Evolutionary conservation across 2,329 filamentous ascomycete species (phyloP).

Genomic region (Cladosporium velox): DNA sequence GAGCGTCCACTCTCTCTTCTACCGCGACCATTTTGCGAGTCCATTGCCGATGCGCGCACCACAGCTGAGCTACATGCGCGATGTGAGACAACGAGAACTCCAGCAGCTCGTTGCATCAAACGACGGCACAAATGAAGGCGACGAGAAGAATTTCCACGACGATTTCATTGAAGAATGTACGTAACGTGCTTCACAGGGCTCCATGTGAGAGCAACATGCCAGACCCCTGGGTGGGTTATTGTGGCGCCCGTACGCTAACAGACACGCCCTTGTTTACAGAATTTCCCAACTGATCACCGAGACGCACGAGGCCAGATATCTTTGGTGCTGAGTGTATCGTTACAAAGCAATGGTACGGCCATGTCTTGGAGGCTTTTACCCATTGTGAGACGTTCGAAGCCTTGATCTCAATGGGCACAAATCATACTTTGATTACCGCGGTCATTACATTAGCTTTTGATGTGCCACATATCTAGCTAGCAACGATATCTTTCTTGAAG

Average conservation of each 20-base stretch:
- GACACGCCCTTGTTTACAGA: too few species aligned
- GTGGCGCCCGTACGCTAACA: too few species aligned
- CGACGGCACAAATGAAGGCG: background rate
- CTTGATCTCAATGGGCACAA: background rate
- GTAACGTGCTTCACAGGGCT: conserved; percentile 17
- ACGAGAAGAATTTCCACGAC: conserved; percentile 6
- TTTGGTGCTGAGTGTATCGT: too few species aligned
- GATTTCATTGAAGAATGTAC: conserved; percentile 20
- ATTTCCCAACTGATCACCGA: too few species aligned
- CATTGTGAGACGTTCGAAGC: too few species aligned
- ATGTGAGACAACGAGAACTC: background rate
- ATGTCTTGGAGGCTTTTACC: too few species aligned
- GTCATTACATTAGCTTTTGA: background rate
- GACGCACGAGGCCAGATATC: too few species aligned
- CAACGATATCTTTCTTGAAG: background rate
- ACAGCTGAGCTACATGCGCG: conserved; percentile 8
- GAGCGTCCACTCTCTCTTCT: background rate
- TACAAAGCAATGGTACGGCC: too few species aligned
- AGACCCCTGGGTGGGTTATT: too few species aligned
- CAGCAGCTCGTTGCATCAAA: conserved; percentile 1
- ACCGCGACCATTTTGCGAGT: background rate
- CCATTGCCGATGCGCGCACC: background rate
- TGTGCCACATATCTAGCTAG: background rate
- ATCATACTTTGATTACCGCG: background rate
- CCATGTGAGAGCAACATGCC: too few species aligned